These are phyloP conservation scores for Gymnopilus dilepis DNA, from an alignment of 768 basidiomycete genomes.

Conservation along the genomic window DNA sequence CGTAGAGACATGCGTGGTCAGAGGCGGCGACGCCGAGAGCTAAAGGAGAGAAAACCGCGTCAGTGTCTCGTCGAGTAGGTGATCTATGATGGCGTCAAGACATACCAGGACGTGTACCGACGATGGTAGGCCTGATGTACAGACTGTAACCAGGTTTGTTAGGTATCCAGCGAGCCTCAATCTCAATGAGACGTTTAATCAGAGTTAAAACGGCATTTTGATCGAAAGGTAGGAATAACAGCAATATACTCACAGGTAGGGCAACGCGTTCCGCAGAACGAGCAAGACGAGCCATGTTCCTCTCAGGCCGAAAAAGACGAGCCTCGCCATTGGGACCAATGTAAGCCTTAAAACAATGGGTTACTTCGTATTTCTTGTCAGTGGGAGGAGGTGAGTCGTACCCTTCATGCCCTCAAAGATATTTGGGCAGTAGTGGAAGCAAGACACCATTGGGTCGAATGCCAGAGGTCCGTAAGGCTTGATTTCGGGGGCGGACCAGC, in stretches of 20 bases:
- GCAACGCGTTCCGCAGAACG: constrained; percentile 74
- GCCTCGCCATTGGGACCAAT: constrained; percentile 72
- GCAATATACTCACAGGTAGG: constrained; percentile 56
- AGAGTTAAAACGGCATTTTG: constrained; percentile 68
- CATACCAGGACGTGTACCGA: constrained; percentile 52
- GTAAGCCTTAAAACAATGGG: constrained; percentile 62
- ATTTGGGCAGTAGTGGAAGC: constrained; percentile 86
- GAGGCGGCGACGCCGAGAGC: constrained; percentile 71
- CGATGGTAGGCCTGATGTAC: constrained; percentile 86
- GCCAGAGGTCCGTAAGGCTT: constrained; percentile 73
- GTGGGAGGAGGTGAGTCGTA: constrained; percentile 20
- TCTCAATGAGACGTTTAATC: constrained; percentile 71
- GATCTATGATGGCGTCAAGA: constrained; percentile 52
- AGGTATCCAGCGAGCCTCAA: constrained; percentile 90
- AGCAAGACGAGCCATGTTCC: constrained; percentile 85
- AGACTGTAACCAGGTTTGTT: constrained; percentile 73
- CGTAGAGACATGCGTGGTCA: constrained; percentile 74
- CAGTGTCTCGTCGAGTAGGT: constrained; percentile 36
- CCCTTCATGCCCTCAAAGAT: constrained; percentile 91
- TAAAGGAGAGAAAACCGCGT: constrained; percentile 7
- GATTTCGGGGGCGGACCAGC: constrained; percentile 78
- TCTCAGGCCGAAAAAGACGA: constrained; percentile 80
- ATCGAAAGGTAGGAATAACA: constrained; percentile 63
- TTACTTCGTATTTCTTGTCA: not conserved
- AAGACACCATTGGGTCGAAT: constrained; percentile 74